Evolutionary conservation across 2,329 filamentous ascomycete species (phyloP), one percentile per base, ranked within the genome.

Genomic region (Talaromyces sp.): DNA sequence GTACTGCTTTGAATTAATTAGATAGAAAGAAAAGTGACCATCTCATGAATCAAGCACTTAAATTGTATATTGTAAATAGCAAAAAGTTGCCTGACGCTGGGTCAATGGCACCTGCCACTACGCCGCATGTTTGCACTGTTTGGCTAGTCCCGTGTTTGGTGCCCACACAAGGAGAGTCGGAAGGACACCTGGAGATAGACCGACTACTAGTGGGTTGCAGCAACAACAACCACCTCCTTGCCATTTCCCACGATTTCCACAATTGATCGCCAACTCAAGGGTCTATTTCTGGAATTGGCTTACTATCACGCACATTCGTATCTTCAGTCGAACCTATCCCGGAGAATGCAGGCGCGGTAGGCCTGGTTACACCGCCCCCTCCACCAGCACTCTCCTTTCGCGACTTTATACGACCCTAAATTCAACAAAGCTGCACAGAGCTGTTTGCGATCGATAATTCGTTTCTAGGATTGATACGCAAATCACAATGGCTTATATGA

Each of bases 401-500:
- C 37, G 56, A 73, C 72, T 71, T 70, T 71, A 69, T 59, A 45
- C 56, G 71, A 72, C 68, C 67, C 13, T 37, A 56, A 56, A 37
- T 56, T 37, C 52, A 19, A 17, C 5, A 25, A 39, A 37, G 52
- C 52, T 56, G 31, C 5, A 56, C 33, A 56, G 52, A 39, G 52
- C 52, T 39, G 52, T 56, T 54, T 56, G 19, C 31, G 52, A 56
- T 22, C 33, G 31, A 56, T 39, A 15, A 4, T 39, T 37, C 25
- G n/a, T 31, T 71, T 70, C 73, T 71, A 71, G 71, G 7, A 45
- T 11, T 59, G 22, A 45, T 6, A 41, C 56, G 70, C 69, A 68
- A 69, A 68, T 19, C 77, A 79, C 67, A 27, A 97, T 97, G 93
- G 95, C 90, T 82, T 96, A 95, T 87, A 90, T 94, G 85, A 99